phyloP scores from a whole-genome alignment of 2,329 filamentous ascomycete species.

The Graphium sp. region DNA sequence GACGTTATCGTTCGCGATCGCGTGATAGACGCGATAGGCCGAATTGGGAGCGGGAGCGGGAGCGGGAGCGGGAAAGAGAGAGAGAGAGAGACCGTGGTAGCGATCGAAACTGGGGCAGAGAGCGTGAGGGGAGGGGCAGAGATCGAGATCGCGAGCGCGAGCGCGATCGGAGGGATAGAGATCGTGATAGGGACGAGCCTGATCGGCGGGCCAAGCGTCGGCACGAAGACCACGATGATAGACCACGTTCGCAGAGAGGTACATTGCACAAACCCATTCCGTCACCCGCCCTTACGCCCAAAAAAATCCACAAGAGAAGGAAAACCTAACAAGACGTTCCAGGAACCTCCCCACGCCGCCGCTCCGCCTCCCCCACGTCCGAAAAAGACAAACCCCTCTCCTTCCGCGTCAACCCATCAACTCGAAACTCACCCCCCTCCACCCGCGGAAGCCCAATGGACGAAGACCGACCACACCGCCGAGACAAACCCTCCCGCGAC shows the following conservation, averaged over 20 bases:
- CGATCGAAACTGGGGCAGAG: constrained; percentile 14
- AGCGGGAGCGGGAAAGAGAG: constrained; percentile 18
- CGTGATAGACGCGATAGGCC: constrained; percentile 15
- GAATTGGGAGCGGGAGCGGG: constrained; percentile 15
- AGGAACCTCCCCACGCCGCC: too few relatives aligned
- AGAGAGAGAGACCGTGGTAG: constrained; percentile 14
- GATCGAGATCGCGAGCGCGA: constrained; percentile 12
- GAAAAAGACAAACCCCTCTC: constrained; percentile 9
- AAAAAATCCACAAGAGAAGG: constrained; percentile 6
- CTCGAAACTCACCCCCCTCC: constrained; percentile 3
- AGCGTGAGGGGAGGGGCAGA: constrained; percentile 13
- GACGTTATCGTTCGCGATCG: constrained; percentile 16
- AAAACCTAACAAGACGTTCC: too few relatives aligned
- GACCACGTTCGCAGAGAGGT: neutral
- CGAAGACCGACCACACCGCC: constrained; percentile 6
- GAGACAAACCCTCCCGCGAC: constrained; percentile 18
- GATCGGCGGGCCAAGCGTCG: constrained; percentile 10
- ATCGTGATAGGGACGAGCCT: constrained; percentile 20
- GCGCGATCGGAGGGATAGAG: constrained; percentile 7
- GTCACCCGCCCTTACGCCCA: neutral
- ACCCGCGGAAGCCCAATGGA: constrained; percentile 10
- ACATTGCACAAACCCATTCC: neutral
- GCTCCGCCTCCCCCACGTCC: constrained; percentile 18
- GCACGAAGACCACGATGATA: neutral
- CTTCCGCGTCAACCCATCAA: neutral